A percentile compares a stretch with the other conserved stretches of the same genome.
Evolutionary conservation across 805 yeast genomes (phyloP).

Genomic region (Monosporozyma yasuniensis): DNA sequence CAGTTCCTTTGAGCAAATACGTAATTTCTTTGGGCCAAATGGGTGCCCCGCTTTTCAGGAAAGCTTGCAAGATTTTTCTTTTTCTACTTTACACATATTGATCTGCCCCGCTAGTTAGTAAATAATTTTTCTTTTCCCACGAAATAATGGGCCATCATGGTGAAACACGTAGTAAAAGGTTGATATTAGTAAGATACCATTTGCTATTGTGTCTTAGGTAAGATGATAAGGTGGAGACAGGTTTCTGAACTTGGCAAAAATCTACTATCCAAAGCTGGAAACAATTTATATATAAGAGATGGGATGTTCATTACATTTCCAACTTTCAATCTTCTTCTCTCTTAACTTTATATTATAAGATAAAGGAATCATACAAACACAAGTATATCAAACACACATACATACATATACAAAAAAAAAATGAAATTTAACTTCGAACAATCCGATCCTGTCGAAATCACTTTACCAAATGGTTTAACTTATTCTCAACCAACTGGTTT

Average conservation of each 20-base stretch:
- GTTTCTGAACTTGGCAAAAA: too few relatives aligned
- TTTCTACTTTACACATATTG: neutral
- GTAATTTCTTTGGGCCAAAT: neutral
- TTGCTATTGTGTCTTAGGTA: too few relatives aligned
- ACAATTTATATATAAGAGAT: too few relatives aligned
- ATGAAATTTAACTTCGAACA: slow-evolving; percentile 7
- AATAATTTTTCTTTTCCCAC: neutral
- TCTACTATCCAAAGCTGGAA: too few relatives aligned
- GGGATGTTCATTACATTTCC: too few relatives aligned
- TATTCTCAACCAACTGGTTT: slow-evolving; percentile 81
- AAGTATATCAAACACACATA: slow-evolving; percentile 1
- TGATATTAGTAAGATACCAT: too few relatives aligned
- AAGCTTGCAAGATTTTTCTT: neutral
- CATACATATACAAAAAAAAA: slow-evolving; percentile 1
- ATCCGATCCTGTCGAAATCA: slow-evolving; percentile 35
- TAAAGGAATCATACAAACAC: neutral
- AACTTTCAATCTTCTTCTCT: neutral
- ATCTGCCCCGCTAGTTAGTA: neutral
- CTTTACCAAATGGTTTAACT: slow-evolving; percentile 54
- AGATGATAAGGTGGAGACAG: too few relatives aligned
- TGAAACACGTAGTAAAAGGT: too few relatives aligned
- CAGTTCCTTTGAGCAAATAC: neutral
- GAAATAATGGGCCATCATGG: neutral
- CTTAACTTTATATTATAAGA: neutral
- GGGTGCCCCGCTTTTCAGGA: too few relatives aligned